Evolutionary conservation across 192 early-diverging fungal species (phyloP).

Genomic region (Hyaloraphidium curvatum): DNA sequence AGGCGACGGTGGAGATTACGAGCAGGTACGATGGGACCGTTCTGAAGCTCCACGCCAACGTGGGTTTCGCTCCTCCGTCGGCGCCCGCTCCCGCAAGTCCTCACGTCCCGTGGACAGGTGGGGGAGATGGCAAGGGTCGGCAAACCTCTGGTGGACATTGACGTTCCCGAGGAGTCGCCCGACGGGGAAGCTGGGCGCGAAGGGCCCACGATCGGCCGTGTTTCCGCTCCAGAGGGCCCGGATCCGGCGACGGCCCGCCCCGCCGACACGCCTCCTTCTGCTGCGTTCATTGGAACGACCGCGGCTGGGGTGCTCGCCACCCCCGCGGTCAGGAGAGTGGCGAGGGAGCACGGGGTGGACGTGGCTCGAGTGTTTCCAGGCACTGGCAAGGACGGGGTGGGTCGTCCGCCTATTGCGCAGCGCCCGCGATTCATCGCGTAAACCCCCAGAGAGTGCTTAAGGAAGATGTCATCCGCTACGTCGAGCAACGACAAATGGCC

Average conservation of each 20-base stretch:
- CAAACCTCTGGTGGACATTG: constrained; percentile 69
- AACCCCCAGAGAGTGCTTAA: constrained; percentile 47
- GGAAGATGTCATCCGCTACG: constrained; percentile 60
- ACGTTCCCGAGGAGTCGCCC: constrained; percentile 18
- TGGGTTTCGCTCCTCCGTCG: constrained; percentile 5
- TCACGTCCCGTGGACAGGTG: background rate
- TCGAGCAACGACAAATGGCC: constrained; percentile 13
- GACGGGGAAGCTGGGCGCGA: constrained; percentile 10
- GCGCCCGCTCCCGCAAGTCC: background rate
- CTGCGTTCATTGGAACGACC: background rate
- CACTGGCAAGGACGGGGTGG: constrained; percentile 53
- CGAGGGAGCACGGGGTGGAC: constrained; percentile 60
- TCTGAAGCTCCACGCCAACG: constrained; percentile 54
- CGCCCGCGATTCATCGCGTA: background rate
- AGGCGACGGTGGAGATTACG: constrained; percentile 97
- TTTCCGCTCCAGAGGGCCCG: no score
- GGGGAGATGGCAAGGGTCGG: constrained; percentile 89
- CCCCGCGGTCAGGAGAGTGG: constrained; percentile 74
- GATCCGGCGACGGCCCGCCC: no score
- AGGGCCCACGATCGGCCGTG: no score
- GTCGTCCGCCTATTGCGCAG: background rate
- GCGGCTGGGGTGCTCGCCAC: constrained; percentile 34
- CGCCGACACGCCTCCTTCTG: constrained; percentile 9
- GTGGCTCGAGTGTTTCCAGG: constrained; percentile 40
- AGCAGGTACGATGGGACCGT: constrained; percentile 81